Evolutionary conservation across 1,139 yeast species (phyloP).

Genomic region (Pichiaceae sp.): DNA sequence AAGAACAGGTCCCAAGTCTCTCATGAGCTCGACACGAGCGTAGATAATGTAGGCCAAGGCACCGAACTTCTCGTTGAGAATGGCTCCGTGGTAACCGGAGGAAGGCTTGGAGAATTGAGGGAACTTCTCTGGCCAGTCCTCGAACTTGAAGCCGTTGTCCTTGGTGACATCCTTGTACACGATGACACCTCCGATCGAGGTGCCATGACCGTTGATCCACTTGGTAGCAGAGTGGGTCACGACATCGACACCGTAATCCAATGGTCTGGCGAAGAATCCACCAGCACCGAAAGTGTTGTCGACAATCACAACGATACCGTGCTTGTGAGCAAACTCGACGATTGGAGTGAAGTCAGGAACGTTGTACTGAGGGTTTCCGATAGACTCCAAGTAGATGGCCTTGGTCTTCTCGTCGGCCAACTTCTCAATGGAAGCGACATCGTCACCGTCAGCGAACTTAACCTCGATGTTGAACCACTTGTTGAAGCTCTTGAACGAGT

Average conservation of each 20-base stretch:
- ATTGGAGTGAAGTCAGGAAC: constrained; percentile 85
- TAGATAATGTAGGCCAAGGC: constrained; percentile 72
- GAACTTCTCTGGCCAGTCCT: constrained; percentile 72
- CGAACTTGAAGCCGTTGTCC: constrained; percentile 64
- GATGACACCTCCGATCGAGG: constrained; percentile 87
- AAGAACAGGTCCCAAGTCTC: constrained; percentile 87
- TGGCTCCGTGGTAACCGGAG: constrained; percentile 87
- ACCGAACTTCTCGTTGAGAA: constrained; percentile 76
- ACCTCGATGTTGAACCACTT: constrained; percentile 72
- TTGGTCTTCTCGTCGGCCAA: constrained; percentile 78
- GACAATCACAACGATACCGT: constrained; percentile 87
- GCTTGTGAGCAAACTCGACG: constrained; percentile 70
- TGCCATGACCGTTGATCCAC: constrained; percentile 98
- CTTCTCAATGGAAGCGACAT: constrained; percentile 60
- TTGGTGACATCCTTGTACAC: constrained; percentile 69
- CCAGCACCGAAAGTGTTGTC: constrained; percentile 99
- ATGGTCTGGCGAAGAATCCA: constrained; percentile 78
- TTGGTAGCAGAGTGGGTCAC: constrained; percentile 88
- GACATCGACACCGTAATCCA: constrained; percentile 64
- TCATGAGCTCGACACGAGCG: constrained; percentile 74
- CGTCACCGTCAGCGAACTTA: constrained; percentile 69
- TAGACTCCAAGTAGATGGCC: constrained; percentile 82
- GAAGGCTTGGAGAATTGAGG: constrained; percentile 89
- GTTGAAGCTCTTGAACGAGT: constrained; percentile 88
- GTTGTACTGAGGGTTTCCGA: constrained; percentile 91